A percentile compares a stretch with the other conserved stretches of the same genome.
Evolutionary conservation across 345 rosid genomes (phyloP).

Genomic region (Camelina neglecta): DNA sequence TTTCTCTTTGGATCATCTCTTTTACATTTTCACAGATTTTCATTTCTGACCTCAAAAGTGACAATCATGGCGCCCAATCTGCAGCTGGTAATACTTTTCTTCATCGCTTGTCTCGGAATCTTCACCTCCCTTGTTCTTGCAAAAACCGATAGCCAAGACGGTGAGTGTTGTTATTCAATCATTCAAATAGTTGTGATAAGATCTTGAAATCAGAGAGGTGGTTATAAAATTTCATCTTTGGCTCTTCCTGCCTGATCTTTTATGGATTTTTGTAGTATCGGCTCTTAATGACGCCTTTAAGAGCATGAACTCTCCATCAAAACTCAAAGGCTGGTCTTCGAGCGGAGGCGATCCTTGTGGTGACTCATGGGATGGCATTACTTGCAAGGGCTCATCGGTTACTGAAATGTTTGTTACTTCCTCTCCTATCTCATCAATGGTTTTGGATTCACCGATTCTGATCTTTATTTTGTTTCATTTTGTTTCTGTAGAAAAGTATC

Average conservation of each 20-base stretch:
- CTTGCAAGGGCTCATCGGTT: conserved; percentile 79
- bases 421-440: conserved; percentile 7
- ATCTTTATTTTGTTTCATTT: neutral
- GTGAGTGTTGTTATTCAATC: conserved; percentile 46
- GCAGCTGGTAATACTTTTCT: conserved; percentile 31
- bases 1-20: conserved; percentile 39
- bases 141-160: conserved; percentile 61
- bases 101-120: conserved; percentile 46
- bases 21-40: conserved; percentile 10
- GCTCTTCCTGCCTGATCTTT: conserved; percentile 6
- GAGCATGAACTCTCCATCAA: conserved; percentile 79
- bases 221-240: conserved; percentile 5
- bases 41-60: conserved; percentile 17
- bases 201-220: neutral
- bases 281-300: conserved; percentile 87
- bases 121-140: conserved; percentile 50
- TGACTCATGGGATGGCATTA: conserved; percentile 84
- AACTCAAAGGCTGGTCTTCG: conserved; percentile 71
- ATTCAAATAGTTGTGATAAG: neutral
- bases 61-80: conserved; percentile 33
- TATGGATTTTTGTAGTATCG: conserved; percentile 54
- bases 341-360: conserved; percentile 93
- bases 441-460: conserved; percentile 1
- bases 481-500: conserved; percentile 65
- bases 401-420: conserved; percentile 63